Evolutionary conservation across 352 stramenopile species (phyloP), one percentile per base, ranked within the genome.

Genomic region (Achlya hypogyna): DNA sequence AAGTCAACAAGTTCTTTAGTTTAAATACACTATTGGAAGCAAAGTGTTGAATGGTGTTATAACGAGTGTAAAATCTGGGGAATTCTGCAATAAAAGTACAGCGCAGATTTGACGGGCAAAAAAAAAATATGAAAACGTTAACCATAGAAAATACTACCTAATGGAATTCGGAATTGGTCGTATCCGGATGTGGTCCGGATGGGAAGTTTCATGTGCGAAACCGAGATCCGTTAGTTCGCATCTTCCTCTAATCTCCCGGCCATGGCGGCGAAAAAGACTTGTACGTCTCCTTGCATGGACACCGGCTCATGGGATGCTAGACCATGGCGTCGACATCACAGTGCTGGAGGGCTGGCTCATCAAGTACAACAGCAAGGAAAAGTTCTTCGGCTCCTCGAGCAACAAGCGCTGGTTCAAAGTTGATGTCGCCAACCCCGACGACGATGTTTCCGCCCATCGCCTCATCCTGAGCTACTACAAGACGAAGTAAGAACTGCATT

Each of bases 311-410:
- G 8, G 16, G 53, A 45, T 62, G 59, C n/a, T 88, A 63, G 80
- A 87, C 16, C 81, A 93, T 34, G 84, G 84, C 38, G 81, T 93
- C 22, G 81, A 93, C 64, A 91, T 93, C 75, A 86, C 81, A 59
- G 79, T 81, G 72, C 75, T 91, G 29, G 84, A 93, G 69, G 84
- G 84, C 31, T 93, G 82, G 82, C 88, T 93, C 81, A 63, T 88
- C 70, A 93, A 93, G 70, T 88, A 91, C 78, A 89, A 93, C 66
- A 91, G 72, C 77, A 91, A 91, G 31, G 82, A 79, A 52, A 86
- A 78, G 28, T 75, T 91, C 70, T 93, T 93, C 34, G 81, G 82
- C 63, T 89, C 88, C 69, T 84, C 74, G 67, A 82, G 72, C 69
- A 90, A 81, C 53, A 81, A 84, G 2, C 72, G 84, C 5, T 93